Base-by-base conservation (phyloP, 768 basidiomycete species). In the Sarcomyxa edulis region DNA sequence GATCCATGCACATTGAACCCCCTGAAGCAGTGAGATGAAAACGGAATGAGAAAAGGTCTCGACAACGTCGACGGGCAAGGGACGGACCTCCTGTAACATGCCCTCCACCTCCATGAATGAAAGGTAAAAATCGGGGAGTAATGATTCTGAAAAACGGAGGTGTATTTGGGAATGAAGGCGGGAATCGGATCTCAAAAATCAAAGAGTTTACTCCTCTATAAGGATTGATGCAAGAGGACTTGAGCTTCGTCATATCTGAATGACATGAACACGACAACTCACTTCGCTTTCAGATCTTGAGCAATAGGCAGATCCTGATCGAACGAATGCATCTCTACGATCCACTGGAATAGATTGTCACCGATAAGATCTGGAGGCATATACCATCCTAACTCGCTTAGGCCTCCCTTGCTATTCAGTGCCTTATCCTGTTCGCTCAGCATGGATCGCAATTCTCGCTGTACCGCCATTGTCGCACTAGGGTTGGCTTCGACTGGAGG, bases 91-190 rank as follows among this genome's bases (percentile, higher is more conserved):
- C 72, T 14, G 81, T 83, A 28, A 85, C 63, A 56, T 83, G 77
- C 0, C 81, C 83, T 6, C 83, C 82, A 3, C 82, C 84, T 12
- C 83, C 84, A 36, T 77, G 68, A 25, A 73, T 69, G 51, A 86
- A 87, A 0, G 81, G 79, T 24, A 83, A 53, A 59, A 86, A 82
- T 18, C 84, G 71, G 0, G 85, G 85, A 18, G 77, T 78, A 16
- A 88, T 69, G 22, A 86, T 77, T 40, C 84, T 72, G 59, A 87
- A 84, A 63, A 83, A 86, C 0, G 86, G 85, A 1, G 84, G 86
- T 7, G 75, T 66, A 48, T 77, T 70, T 0, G 84, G 84, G 53
- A 76, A 86, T 12, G 63, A 65, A 1, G 75, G 67, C 6, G 79
- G 80, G 51, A 84, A 88, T 23, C 81, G 62, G 37, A 86, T 77